Evolutionary conservation across 371 early-diverging fungal species (phyloP), one percentile per base, ranked within the genome.

Genomic region (Mucor plumbeus): DNA sequence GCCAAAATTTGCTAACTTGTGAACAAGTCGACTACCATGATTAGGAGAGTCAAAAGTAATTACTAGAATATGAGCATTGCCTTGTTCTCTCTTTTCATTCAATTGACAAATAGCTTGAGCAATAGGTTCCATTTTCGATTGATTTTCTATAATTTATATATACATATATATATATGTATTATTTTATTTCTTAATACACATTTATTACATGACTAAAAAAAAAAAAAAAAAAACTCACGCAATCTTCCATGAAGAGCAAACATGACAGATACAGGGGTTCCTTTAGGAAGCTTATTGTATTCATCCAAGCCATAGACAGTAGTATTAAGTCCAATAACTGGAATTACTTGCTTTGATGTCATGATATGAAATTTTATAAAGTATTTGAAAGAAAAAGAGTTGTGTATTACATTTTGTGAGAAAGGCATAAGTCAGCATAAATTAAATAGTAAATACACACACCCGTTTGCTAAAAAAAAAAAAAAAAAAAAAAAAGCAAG

Each of bases 1-100:
- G 15, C 68, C 69, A 44, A 62, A 79, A 53, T 85, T 83, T 21
- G 72, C 63, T 0, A 57, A 61, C 21, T 72, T 68, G 50, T 80
- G 50, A 7, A 79, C 58, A 17, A 78, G 75, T 8, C 88, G 74
- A 19, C 64, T 70, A 14, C 88, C 88, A 63, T 88, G 88, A 61
- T 88, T 88, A 14, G 81, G 73, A 33, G 82, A 82, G 57, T 88
- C 88, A 70, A 86, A 86, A 2, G 83, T 68, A 19, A 86, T 71
- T 5, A 83, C 81, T 9, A 85, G 48, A 26, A 83, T 36, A 48
- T 80, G 73, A 0, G 70, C 53, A 58, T 43, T 44, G 13, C 35
- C 17, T 13, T 47, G 55, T 11, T 55, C 17, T 9, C 39, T 15
- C 6, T 40, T 35, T 9, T 44, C 19, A 35, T 82, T 82, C 17